These are phyloP conservation scores for Gracilaria domingensis DNA, from an alignment of 23 red algal species.

Conservation along the genomic window DNA sequence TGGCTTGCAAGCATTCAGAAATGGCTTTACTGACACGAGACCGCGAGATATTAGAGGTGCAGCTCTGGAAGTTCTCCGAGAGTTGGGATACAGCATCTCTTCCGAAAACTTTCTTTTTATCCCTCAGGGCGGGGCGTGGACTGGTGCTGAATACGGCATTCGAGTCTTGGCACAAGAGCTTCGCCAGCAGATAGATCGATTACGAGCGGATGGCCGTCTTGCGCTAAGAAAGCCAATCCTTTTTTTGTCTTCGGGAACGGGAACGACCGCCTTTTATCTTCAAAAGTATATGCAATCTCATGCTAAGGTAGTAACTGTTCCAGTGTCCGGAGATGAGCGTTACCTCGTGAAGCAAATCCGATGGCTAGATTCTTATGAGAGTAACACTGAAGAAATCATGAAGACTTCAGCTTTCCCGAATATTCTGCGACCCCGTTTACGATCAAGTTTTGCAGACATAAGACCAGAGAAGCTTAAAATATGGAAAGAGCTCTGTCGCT, in stretches of 20 bases:
- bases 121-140: conserved; percentile 75
- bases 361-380: conserved; percentile 47
- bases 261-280: conserved; percentile 82
- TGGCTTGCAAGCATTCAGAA: background rate
- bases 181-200: conserved; percentile 13
- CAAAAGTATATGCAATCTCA: conserved; percentile 47
- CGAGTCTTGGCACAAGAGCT: conserved; percentile 51
- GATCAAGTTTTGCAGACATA: conserved; percentile 63
- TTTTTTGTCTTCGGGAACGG: conserved; percentile 73
- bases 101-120: conserved; percentile 28
- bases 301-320: conserved; percentile 69
- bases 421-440: conserved; percentile 58
- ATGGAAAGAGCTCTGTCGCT: conserved; percentile 59
- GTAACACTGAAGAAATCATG: background rate
- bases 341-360: conserved; percentile 75
- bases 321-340: conserved; percentile 67
- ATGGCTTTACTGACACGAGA: conserved; percentile 26
- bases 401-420: conserved; percentile 45
- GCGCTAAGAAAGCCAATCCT: conserved; percentile 41
- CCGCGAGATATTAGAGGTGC: background rate
- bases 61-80: background rate
- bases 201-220: conserved; percentile 11
- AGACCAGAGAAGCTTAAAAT: conserved; percentile 56
- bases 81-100: conserved; percentile 9
- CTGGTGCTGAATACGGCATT: conserved; percentile 64